Evolutionary conservation across 2,329 filamentous ascomycete genomes (phyloP).

Genomic region (Pleoardoris graminearum): DNA sequence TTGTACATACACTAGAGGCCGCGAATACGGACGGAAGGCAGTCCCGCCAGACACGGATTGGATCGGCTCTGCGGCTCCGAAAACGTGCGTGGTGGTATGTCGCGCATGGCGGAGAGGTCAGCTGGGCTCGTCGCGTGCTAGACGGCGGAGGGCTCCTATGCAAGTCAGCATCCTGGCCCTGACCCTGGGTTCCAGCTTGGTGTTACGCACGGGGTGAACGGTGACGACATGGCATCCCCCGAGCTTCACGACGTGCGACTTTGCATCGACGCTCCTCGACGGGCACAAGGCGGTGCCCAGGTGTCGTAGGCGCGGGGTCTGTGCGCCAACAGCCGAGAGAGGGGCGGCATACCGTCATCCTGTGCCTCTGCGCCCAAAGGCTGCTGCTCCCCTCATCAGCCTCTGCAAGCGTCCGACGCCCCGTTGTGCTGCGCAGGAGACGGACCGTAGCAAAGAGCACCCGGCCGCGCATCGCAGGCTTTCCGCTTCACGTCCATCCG

Average conservation of each 20-base stretch:
- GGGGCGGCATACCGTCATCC: background rate
- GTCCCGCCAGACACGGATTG: no score
- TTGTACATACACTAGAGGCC: no score
- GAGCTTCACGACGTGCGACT: background rate
- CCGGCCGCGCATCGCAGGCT: background rate
- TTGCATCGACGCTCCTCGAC: background rate
- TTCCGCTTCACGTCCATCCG: background rate
- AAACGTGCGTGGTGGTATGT: background rate
- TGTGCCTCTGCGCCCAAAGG: background rate
- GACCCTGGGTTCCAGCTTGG: constrained; percentile 14
- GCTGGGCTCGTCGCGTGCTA: constrained; percentile 27
- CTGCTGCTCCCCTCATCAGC: background rate
- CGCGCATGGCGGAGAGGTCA: constrained; percentile 16
- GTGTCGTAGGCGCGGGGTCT: constrained; percentile 2
- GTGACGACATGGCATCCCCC: background rate
- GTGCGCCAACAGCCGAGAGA: background rate
- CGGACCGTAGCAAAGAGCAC: background rate
- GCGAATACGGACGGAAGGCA: background rate
- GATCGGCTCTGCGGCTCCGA: background rate
- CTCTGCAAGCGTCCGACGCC: background rate
- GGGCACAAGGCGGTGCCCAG: background rate
- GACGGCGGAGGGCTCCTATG: constrained; percentile 19
- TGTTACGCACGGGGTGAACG: constrained; percentile 13
- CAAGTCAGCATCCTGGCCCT: constrained; percentile 36
- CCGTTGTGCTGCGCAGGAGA: background rate